Base-by-base conservation (phyloP, 345 rosid genomes). In the Camelina laxa region DNA sequence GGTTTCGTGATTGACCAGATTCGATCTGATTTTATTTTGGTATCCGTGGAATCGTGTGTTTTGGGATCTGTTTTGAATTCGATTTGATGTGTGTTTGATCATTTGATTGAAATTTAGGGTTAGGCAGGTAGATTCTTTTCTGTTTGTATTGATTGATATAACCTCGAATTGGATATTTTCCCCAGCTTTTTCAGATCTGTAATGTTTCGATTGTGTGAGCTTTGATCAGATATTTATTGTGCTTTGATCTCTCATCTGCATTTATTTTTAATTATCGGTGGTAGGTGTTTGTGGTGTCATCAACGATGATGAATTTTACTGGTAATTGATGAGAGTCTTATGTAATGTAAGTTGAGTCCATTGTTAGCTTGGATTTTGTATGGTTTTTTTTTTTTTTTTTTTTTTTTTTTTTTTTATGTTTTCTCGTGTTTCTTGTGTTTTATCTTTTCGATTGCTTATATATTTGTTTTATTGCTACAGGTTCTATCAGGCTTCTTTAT, bases 401-500 rank as follows among this genome's bases (percentile, higher is more conserved):
- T n/a, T n/a, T n/a, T n/a, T n/a, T n/a, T n/a, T n/a, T n/a, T n/a
- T n/a, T n/a, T n/a, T n/a, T n/a, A n/a, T 27, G 30, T 27, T 27
- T 27, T 27, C 14, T 65, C 53, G 3, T n/a, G 10, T 36, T 79
- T 22, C 1, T 57, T 24, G 47, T 30, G 22, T 17, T 19, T 24
- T 36, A 9, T 60, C 24, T 20, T 65, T 65, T 65, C 1, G 13
- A 35, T 21, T 20, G 16, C 30, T 56, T 56, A 41, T 44, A 22
- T 48, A 27, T 21, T 70, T 39, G 10, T 41, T 74, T 22, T 21
- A 39, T 39, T 72, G 75, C 19, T 67, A 61, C 80, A 89, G 98
- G 88, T 86, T 83, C 33, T 76, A 38, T 78, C 33, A 78, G 84
- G 82, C 72, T 83, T 87, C 84, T 71, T 76, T 80, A 77, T 89